phyloP scores from a whole-genome alignment of 768 basidiomycete species.

The Russula sp. region DNA sequence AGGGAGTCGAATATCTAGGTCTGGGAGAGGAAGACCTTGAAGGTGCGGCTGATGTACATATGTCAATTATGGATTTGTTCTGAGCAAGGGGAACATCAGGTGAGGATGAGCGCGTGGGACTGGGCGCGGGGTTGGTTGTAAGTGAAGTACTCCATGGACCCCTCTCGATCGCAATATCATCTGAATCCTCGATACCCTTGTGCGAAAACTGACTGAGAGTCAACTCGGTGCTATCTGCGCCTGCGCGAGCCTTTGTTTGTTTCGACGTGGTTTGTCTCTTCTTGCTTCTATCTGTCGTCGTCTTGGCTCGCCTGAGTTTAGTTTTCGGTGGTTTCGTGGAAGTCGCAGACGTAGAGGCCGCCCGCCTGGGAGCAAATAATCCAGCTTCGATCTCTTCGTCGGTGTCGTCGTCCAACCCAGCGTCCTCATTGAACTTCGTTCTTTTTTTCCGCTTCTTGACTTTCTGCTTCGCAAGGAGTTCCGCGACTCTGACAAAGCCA shows the following conservation, averaged over 20 bases:
- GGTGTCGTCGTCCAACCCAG: constrained; percentile 57
- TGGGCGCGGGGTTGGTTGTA: neutral
- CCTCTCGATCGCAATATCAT: constrained; percentile 48
- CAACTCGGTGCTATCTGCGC: constrained; percentile 22
- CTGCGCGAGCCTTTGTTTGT: constrained; percentile 24
- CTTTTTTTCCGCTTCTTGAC: constrained; percentile 38
- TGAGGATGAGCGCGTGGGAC: constrained; percentile 19
- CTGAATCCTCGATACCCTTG: constrained; percentile 44
- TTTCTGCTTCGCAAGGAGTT: constrained; percentile 47
- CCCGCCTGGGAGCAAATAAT: constrained; percentile 41
- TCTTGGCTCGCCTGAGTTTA: constrained; percentile 37
- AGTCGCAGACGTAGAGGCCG: constrained; percentile 40
- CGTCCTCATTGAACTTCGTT: constrained; percentile 38
- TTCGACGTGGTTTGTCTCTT: constrained; percentile 24
- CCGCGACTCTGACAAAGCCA: constrained; percentile 64
- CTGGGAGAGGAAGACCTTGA: constrained; percentile 13
- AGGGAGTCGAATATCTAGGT: neutral
- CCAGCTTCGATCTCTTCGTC: constrained; percentile 63
- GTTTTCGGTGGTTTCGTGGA: constrained; percentile 27
- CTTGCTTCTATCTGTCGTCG: constrained; percentile 30
- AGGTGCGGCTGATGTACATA: constrained; percentile 16
- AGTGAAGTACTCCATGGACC: constrained; percentile 26
- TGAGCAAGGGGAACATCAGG: constrained; percentile 18
- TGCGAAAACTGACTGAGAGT: constrained; percentile 38
- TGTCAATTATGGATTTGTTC: constrained; percentile 16